Percentiles rank a stretch among this genome's conserved stretches.
Conservation (phyloP, 1,284 basidiomycete genomes). For the Phylloporus sp. region DNA sequence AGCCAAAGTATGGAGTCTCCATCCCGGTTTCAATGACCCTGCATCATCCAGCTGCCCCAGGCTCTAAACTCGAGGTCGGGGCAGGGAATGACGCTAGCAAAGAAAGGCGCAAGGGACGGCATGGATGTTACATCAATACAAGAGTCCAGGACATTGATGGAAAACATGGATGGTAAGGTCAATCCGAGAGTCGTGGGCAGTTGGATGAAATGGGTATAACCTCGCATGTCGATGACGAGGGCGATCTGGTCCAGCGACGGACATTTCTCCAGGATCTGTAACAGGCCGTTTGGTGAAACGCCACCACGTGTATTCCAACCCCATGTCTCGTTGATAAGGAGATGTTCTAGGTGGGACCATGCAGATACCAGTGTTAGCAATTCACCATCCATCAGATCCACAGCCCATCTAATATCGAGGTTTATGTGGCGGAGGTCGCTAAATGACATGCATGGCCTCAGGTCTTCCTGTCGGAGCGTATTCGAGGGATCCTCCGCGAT, state of each 20-base stretch:
- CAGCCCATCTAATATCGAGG: not conserved
- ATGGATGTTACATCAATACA: not conserved
- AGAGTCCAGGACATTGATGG: constrained; percentile 14
- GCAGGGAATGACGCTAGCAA: not conserved
- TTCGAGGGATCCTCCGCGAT: too few relatives aligned
- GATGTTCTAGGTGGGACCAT: not conserved
- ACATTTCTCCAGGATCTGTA: not conserved
- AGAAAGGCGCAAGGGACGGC: not conserved
- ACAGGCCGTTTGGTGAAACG: not conserved
- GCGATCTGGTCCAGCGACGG: not conserved
- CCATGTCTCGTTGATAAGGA: not conserved
- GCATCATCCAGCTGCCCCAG: too few relatives aligned
- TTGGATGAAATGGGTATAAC: not conserved
- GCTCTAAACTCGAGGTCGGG: too few relatives aligned
- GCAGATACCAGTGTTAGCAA: not conserved
- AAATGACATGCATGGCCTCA: not conserved
- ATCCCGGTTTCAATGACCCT: not conserved
- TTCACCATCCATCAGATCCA: not conserved
- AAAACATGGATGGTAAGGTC: not conserved
- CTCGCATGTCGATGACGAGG: not conserved
- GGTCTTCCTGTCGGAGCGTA: too few relatives aligned
- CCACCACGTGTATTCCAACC: not conserved
- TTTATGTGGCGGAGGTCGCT: not conserved
- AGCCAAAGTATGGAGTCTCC: too few relatives aligned
- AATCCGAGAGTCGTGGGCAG: not conserved